Conservation (phyloP, 1,139 yeast species). For the Debaryomyces coudertii region DNA sequence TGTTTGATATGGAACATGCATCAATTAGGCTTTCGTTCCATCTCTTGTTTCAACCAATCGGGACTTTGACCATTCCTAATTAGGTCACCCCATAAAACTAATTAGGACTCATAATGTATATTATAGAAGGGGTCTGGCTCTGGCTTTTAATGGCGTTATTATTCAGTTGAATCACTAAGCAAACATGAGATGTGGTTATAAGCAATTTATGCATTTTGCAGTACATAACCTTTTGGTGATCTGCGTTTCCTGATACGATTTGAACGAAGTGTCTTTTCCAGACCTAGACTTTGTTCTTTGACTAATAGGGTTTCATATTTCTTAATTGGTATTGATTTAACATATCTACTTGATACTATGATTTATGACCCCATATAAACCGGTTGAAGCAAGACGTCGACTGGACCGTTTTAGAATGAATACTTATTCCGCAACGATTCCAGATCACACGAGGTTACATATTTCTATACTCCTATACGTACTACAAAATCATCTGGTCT, state of each 20-base stretch:
- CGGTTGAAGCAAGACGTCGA: not conserved
- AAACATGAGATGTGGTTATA: not conserved
- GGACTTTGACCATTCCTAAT: constrained; percentile 1
- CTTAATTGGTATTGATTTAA: not conserved
- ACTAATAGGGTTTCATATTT: not conserved
- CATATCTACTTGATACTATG: not conserved
- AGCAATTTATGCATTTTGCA: not conserved
- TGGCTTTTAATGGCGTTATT: not conserved
- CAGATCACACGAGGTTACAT: not conserved
- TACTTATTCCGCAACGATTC: not conserved
- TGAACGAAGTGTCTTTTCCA: not conserved
- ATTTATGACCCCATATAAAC: not conserved
- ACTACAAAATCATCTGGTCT: not conserved
- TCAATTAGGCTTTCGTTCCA: constrained; percentile 2
- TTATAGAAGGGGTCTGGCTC: not conserved
- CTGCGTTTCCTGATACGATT: not conserved
- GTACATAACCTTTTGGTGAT: not conserved
- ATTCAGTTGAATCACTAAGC: not conserved
- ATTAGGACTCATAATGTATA: not conserved
- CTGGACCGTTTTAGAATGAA: not conserved
- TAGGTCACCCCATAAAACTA: not conserved
- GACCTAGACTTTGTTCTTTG: not conserved
- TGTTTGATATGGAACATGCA: not conserved
- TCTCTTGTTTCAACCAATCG: not conserved
- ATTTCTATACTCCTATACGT: not conserved